Evolutionary conservation across 257 asterid genomes (phyloP), one percentile per base, ranked within the genome.

Genomic region (Penstemon barbatus): DNA sequence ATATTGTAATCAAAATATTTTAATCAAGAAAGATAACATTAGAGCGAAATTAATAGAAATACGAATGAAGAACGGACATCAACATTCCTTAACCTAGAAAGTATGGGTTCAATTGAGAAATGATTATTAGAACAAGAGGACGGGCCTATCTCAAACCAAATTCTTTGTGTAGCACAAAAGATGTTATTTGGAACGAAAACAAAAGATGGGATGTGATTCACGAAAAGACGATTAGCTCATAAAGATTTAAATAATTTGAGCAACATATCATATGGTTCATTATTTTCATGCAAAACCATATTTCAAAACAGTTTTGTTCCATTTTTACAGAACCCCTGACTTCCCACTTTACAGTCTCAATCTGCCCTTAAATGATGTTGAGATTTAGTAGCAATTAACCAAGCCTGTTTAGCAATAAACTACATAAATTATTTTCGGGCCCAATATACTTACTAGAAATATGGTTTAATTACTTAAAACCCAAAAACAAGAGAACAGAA

Each of bases 1-100:
- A 25, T 1, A 25, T 25, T 25, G 2, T 25, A 25, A 25, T 25
- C 33, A 57, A 41, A 15, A 15, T 25, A 25, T 25, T 25, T 25
- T 25, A 25, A 25, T 25, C 33, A 61, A 41, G 3, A 57, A 59
- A 36, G 13, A 58, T 38, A 64, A 68, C 58, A 60, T 7, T 37
- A 54, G 58, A 74, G 46, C 61, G 6, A 55, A 63, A 40, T 61
- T 41, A 57, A 68, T 48, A 40, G 48, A 52, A 62, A 57, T 6
- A 52, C 61, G 39, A 70, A 33, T 4, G 39, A 37, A 69, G 49
- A 58, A 70, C 48, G 44, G 66, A 62, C 39, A 36, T 49, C 37
- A 40, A 56, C 19, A 64, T 25, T 8, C 13, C 48, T 19, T 8
- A 37, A n/a, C 61, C 60, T 45, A 25, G 10, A 45, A 70, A 19